Evolutionary conservation across 371 early-diverging fungal species (phyloP), one percentile per base, ranked within the genome.

Genomic region (Cladochytrium tenue): DNA sequence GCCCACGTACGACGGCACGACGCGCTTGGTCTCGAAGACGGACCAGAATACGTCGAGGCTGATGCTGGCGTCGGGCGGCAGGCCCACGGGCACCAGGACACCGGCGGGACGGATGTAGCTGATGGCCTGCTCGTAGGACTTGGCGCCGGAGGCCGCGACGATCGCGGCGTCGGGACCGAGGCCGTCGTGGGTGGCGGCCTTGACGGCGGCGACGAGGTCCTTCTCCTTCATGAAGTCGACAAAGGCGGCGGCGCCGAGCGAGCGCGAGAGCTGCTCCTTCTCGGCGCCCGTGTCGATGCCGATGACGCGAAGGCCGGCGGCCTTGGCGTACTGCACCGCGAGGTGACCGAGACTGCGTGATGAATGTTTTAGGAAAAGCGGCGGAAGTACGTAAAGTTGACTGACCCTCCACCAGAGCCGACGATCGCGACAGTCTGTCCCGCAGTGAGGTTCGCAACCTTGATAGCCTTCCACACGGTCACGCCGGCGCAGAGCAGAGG

Each of bases 401-500:
- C 43, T 43, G 13, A 43, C 43, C 43, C 43, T 43, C 43, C 43
- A 20, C 43, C 20, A 7, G 43, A 43, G 13, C 43, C 43, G 43
- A 43, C 43, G 20, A 43, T 43, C 43, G 43, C 43, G 43, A 43
- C 43, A 20, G 43, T 43, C 43, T 43, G 43, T 20, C 43, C 43
- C 13, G 43, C 13, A 20, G 43, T 43, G 43, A 43, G 43, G 13
- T 43, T 20, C 43, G 43, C 43, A 20, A 43, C 43, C 43, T 43
- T 43, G 43, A 43, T 43, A 20, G 43, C 43, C 43, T 43, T 43
- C 65, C 74, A 91, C 1, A 85, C 84, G 2, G 92, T 90, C 32
- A 86, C 67, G 62, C 90, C 91, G 36, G 91, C 91, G 69, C 91
- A 91, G 28, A 88, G 67, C 30, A 61, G 84, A 72, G 20, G 88